Conservation (phyloP, 176 grass and related monocot species). For the Oropetium thomaeum region DNA sequence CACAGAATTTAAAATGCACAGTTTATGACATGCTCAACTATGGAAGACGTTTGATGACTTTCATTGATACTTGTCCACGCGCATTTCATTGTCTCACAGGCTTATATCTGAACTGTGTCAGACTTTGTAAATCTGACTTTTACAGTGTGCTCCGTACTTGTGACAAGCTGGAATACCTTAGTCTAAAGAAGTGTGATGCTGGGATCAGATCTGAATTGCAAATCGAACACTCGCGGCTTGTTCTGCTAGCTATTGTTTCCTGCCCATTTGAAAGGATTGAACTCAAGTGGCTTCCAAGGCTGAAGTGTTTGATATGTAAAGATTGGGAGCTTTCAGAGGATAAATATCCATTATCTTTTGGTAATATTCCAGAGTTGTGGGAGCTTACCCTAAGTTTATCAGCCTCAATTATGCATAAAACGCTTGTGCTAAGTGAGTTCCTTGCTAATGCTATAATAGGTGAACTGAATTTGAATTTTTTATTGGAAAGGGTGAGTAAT, state of each 20-base stretch:
- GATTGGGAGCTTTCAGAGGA: too few relatives aligned
- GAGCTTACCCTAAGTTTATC: not conserved
- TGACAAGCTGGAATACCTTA: not conserved
- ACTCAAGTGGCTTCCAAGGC: too few relatives aligned
- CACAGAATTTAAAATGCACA: not conserved
- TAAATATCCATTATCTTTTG: too few relatives aligned
- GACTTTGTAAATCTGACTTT: not conserved
- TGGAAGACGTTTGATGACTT: not conserved
- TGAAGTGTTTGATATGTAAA: too few relatives aligned
- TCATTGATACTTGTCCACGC: not conserved
- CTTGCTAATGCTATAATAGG: not conserved
- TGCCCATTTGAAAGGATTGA: too few relatives aligned
- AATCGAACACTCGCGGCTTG: not conserved
- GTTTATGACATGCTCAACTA: too few relatives aligned
- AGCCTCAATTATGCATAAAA: not conserved
- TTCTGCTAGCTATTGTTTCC: not conserved
- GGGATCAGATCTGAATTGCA: not conserved
- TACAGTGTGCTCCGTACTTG: not conserved
- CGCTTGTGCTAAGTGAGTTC: not conserved
- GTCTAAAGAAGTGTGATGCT: not conserved
- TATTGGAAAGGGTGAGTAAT: not conserved
- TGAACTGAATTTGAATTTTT: not conserved
- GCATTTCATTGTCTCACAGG: not conserved
- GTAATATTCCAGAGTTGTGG: not conserved
- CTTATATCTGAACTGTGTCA: not conserved